Evolutionary conservation across 345 rosid species (phyloP).

Genomic region (Capsella bursapastoris): DNA sequence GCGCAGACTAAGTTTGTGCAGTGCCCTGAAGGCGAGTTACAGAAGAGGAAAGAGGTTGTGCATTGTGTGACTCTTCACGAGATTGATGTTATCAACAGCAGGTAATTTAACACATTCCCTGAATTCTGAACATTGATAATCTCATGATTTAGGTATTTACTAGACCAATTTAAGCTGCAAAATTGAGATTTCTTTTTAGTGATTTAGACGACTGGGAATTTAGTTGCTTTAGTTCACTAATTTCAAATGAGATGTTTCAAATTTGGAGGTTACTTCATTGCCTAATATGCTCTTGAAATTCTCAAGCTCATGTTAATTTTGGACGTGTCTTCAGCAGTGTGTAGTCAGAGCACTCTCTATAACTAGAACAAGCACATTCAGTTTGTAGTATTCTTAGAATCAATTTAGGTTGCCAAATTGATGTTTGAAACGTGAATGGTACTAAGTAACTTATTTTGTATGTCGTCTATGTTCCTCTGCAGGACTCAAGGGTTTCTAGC

Average conservation of each 20-base stretch:
- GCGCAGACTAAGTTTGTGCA: slow-evolving; percentile 94
- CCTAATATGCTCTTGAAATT: background rate
- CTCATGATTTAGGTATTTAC: background rate
- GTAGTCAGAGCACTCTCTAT: background rate
- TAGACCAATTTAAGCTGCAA: background rate
- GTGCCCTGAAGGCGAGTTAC: slow-evolving; percentile 96
- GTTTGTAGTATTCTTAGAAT: background rate
- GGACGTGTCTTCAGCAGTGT: background rate
- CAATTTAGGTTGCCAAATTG: background rate
- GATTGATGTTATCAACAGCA: slow-evolving; percentile 98
- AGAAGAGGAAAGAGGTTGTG: slow-evolving; percentile 95
- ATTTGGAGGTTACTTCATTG: background rate
- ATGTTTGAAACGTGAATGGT: background rate
- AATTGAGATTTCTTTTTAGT: background rate
- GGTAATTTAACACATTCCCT: slow-evolving; percentile 45
- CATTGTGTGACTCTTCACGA: slow-evolving; percentile 95
- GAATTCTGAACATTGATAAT: background rate
- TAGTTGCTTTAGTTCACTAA: background rate
- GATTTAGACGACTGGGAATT: background rate
- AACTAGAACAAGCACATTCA: background rate
- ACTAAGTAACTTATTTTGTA: background rate
- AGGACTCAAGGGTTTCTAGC: slow-evolving; percentile 98
- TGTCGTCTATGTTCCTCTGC: slow-evolving; percentile 26
- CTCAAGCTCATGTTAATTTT: background rate
- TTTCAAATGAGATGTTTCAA: background rate